These are phyloP conservation scores for Neoboletus subvelutipes DNA, from an alignment of 768 basidiomycete genomes.

Conservation along the genomic window DNA sequence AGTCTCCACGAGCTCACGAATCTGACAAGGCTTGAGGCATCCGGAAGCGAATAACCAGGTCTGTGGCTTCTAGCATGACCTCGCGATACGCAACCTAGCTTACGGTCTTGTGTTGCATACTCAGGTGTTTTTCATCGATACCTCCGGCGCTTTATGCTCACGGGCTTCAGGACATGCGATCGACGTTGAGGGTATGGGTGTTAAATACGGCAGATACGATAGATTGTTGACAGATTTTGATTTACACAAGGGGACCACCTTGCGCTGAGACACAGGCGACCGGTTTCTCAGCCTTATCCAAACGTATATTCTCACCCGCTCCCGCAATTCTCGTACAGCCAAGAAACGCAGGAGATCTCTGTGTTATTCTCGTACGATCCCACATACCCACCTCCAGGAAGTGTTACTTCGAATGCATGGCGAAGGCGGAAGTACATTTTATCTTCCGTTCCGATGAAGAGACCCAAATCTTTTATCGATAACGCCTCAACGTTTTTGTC, in stretches of 20 bases:
- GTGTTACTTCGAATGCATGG: conserved; percentile 48
- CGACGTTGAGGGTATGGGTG: conserved; percentile 66
- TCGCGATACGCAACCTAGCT: neutral
- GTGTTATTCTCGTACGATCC: conserved; percentile 66
- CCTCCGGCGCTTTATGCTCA: conserved; percentile 73
- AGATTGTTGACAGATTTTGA: conserved; percentile 7
- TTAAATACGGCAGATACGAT: neutral
- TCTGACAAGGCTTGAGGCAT: conserved; percentile 55
- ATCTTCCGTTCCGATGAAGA: conserved; percentile 63
- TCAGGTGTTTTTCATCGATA: conserved; percentile 84
- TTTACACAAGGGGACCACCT: conserved; percentile 53
- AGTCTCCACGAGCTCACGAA: conserved; percentile 13
- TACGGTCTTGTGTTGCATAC: neutral
- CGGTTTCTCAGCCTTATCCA: conserved; percentile 73
- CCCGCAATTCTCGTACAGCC: conserved; percentile 64
- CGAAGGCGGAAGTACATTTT: conserved; percentile 59
- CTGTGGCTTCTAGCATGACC: conserved; percentile 4
- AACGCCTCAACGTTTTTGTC: conserved; percentile 68
- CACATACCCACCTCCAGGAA: conserved; percentile 46
- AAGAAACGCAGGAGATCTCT: conserved; percentile 54
- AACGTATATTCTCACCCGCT: conserved; percentile 75
- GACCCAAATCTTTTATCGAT: conserved; percentile 67
- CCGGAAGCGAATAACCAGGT: conserved; percentile 78
- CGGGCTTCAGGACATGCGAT: conserved; percentile 79
- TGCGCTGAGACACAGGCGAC: conserved; percentile 75